Base-by-base conservation (phyloP, 1,139 yeast genomes). In the Geotrichum armillariae region DNA sequence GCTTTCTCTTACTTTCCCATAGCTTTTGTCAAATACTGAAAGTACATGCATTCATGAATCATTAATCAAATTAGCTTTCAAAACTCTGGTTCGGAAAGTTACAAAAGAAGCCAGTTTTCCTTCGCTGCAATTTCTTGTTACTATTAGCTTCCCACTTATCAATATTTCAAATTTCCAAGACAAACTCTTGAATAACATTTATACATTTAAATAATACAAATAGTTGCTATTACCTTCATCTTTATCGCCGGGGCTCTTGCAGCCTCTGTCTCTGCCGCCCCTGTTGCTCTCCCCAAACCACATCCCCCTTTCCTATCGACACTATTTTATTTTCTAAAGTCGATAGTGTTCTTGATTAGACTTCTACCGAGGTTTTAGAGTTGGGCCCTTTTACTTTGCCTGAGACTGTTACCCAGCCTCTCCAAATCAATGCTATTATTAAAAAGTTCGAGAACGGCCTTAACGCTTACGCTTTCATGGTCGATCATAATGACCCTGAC, bases 261-360 rank as follows among this genome's bases (percentile, higher is more conserved):
- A 14, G 47, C 47, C 32, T 2, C 22, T 27, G 47, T 32, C 17
- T 43, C 47, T 35, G 47, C 47, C 16, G 34, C 33, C 27, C 40
- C 47, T 20, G 32, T 22, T 11, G 37, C 45, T 23, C 29, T 25
- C 11, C 29, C 16, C 14, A 8, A 11, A 14, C 5, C 16, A 8
- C 34, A 8, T 8, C 7, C 34, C 12, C 16, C 11, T 17, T 35
- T 25, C 16, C 25, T 18, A 3, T 34, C 16, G 20, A 34, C 14
- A 11, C 40, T 14, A 22, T 21, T 35, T 34, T 43, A 12, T 23
- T 43, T 14, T 17, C 20, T 18, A 20, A 43, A 9, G 35, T 22
- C 21, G 41, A 22, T 16, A 3, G 8, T 1, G 23, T 43, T 39
- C 25, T 43, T 7, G 18, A 5, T 11, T 17, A 33, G 7, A 43